phyloP scores from a whole-genome alignment of 2,329 filamentous ascomycete species.

The Calonectria crousiana region DNA sequence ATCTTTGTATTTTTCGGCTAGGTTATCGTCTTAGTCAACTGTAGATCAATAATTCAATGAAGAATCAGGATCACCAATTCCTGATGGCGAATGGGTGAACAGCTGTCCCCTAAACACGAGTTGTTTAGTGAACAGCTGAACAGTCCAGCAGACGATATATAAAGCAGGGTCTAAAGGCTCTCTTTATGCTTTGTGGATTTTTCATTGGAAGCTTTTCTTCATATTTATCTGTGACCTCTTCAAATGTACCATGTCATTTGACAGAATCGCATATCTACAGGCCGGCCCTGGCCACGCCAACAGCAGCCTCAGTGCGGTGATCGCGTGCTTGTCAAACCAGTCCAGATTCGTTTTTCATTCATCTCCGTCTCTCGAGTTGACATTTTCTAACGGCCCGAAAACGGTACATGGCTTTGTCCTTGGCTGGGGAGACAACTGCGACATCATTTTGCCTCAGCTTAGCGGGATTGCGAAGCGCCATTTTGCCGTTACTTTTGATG shows the following conservation, averaged over 20 bases:
- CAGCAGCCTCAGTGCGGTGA: not conserved
- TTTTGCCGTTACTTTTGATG: not conserved
- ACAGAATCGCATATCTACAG: not conserved
- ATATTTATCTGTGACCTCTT: not conserved
- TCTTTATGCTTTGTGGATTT: not conserved
- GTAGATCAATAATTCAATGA: not conserved
- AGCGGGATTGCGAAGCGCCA: not conserved
- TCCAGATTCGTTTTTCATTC: not conserved
- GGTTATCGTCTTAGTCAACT: not conserved
- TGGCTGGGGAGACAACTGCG: not conserved
- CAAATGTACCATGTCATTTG: not conserved
- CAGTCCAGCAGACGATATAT: not conserved
- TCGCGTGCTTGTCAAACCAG: not conserved
- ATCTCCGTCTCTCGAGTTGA: not conserved
- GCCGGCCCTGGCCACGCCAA: not conserved
- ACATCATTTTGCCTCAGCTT: not conserved
- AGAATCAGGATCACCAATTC: not conserved
- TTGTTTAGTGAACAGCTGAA: not conserved
- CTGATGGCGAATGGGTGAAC: not conserved
- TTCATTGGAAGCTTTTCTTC: not conserved
- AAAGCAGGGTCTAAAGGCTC: not conserved
- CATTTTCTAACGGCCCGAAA: not conserved
- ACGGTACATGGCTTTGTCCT: not conserved
- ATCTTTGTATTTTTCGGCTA: not conserved
- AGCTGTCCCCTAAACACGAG: not conserved